phyloP scores from a whole-genome alignment of 2,329 filamentous ascomycete species.

The Colletotrichum tropicale region DNA sequence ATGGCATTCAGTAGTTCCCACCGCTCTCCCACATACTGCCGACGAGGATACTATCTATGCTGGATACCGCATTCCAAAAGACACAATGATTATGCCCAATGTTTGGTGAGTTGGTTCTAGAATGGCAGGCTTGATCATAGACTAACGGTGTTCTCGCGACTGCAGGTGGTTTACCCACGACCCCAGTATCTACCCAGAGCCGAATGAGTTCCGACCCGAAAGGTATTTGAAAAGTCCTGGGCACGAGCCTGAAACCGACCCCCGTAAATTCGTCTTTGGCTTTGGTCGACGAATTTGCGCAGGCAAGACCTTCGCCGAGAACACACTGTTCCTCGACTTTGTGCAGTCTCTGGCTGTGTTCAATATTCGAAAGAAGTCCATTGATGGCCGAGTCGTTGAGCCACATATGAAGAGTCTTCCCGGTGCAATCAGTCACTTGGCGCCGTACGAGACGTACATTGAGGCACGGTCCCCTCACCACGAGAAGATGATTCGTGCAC shows the following conservation, averaged over 20 bases:
- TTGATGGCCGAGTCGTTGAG: slow-evolving; percentile 39
- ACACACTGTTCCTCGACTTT: slow-evolving; percentile 27
- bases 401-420: not conserved
- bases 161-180: slow-evolving; percentile 58
- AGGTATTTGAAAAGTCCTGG: slow-evolving; percentile 28
- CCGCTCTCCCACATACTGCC: slow-evolving; percentile 41
- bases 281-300: slow-evolving; percentile 24
- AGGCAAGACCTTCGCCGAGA: slow-evolving; percentile 19
- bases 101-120: slow-evolving; percentile 12
- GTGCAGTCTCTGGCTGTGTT: slow-evolving; percentile 52
- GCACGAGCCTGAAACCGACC: not conserved
- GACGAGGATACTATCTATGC: slow-evolving; percentile 20
- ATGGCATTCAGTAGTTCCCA: slow-evolving; percentile 57
- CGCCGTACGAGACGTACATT: not conserved
- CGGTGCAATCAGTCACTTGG: not conserved
- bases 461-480: not conserved
- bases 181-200: slow-evolving; percentile 63
- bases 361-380: slow-evolving; percentile 35
- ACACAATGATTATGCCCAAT: slow-evolving; percentile 24
- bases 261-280: slow-evolving; percentile 10
- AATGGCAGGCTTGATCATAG: not conserved
- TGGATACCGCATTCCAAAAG: slow-evolving; percentile 10
- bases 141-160: accelerated
- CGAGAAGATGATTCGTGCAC: not conserved
- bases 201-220: slow-evolving; percentile 34